phyloP scores from a whole-genome alignment of 1,139 yeast genomes.

The Petasospora rhodanensis region DNA sequence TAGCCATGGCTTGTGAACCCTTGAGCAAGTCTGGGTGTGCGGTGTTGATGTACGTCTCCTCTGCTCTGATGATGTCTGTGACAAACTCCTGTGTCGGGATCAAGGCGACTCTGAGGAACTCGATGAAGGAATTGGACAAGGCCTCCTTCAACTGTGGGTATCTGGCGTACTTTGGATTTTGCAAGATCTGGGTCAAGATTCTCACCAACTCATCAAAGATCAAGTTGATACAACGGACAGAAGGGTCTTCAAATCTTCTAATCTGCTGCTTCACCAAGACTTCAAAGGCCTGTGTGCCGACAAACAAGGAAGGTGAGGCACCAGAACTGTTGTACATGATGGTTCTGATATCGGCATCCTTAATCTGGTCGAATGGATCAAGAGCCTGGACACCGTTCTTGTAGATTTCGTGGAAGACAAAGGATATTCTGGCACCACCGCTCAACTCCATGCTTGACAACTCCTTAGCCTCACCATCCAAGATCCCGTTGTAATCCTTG shows the following conservation, averaged over 20 bases:
- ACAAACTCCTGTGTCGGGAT: constrained; percentile 85
- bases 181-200: constrained; percentile 78
- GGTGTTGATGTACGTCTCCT: constrained; percentile 92
- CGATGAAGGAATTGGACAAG: constrained; percentile 72
- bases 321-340: constrained; percentile 96
- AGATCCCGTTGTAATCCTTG: constrained; percentile 85
- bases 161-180: constrained; percentile 77
- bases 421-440: constrained; percentile 97
- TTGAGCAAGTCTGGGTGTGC: constrained; percentile 96
- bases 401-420: constrained; percentile 95
- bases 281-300: constrained; percentile 96
- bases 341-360: constrained; percentile 96
- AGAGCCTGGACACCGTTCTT: constrained; percentile 88
- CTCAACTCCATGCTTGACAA: constrained; percentile 79
- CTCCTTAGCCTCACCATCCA: constrained; percentile 93
- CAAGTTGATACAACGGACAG: constrained; percentile 80
- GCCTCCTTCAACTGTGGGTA: constrained; percentile 90
- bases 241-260: constrained; percentile 90
- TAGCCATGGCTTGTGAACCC: constrained; percentile 93
- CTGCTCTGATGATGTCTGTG: constrained; percentile 73
- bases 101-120: constrained; percentile 74
- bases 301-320: constrained; percentile 95
- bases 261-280: constrained; percentile 95
- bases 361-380: constrained; percentile 96
- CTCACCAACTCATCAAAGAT: constrained; percentile 94